Evolutionary conservation across 2,329 filamentous ascomycete genomes (phyloP).

Genomic region (Alternaria dauci): DNA sequence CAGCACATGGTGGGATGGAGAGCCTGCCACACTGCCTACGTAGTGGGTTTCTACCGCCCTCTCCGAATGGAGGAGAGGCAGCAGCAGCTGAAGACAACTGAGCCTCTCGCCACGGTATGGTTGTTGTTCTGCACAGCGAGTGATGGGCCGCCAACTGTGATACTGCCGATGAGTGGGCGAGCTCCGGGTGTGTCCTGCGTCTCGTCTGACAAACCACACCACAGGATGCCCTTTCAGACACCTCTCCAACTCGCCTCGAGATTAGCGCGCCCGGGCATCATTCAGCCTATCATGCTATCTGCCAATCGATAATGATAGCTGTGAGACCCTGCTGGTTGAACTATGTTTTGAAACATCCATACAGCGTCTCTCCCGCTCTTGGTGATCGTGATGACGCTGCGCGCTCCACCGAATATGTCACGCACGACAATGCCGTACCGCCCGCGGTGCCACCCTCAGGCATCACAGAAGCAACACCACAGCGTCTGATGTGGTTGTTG

Average conservation of each 20-base stretch:
- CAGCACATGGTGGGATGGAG: constrained; percentile 31
- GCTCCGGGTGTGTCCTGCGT: constrained; percentile 21
- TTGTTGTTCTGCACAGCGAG: constrained; percentile 16
- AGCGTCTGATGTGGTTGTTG: constrained; percentile 21
- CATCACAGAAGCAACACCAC: constrained; percentile 29
- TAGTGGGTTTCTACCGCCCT: constrained; percentile 28
- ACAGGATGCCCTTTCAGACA: constrained; percentile 20
- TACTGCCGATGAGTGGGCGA: constrained; percentile 17
- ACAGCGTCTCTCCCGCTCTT: constrained; percentile 29
- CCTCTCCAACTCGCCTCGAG: constrained; percentile 22
- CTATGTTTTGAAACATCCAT: constrained; percentile 49
- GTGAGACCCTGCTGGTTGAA: constrained; percentile 38
- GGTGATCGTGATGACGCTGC: constrained; percentile 38
- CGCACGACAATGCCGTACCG: constrained; percentile 39
- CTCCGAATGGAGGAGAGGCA: constrained; percentile 28
- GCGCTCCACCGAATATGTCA: constrained; percentile 25
- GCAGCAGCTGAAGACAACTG: constrained; percentile 17
- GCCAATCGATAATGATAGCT: constrained; percentile 53
- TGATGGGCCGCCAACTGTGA: constrained; percentile 8
- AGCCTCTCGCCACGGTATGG: constrained; percentile 20
- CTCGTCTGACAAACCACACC: constrained; percentile 33
- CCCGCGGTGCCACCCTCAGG: constrained; percentile 41
- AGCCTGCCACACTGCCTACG: constrained; percentile 13
- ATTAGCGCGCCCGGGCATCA: constrained; percentile 33
- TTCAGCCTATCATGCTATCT: constrained; percentile 44